These are phyloP conservation scores for Oidiodendron maius DNA, from an alignment of 495 filamentous ascomycete species.

Conservation along the genomic window DNA sequence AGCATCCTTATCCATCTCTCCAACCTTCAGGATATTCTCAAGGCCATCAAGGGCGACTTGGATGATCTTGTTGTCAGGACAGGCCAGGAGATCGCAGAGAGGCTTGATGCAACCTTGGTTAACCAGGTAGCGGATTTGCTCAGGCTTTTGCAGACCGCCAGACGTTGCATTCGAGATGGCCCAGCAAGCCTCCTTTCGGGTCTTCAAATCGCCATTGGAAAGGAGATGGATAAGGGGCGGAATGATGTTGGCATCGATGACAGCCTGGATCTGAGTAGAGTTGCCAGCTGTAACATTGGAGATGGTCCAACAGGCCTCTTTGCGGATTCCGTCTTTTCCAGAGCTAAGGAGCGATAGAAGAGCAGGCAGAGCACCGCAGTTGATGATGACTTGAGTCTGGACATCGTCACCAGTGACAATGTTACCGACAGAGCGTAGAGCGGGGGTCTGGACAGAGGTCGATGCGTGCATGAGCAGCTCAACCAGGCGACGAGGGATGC, in stretches of 20 bases:
- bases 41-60: conserved; percentile 97
- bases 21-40: conserved; percentile 99
- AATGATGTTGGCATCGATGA: conserved; percentile 95
- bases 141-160: conserved; percentile 95
- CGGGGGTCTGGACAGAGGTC: conserved; percentile 96
- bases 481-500: conserved; percentile 93
- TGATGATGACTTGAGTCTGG: conserved; percentile 99
- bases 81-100: conserved; percentile 89
- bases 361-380: conserved; percentile 89
- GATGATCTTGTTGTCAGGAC: conserved; percentile 99
- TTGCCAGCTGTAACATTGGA: conserved; percentile 98
- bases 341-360: conserved; percentile 89
- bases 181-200: conserved; percentile 99
- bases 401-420: conserved; percentile 99
- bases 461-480: conserved; percentile 99
- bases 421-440: conserved; percentile 95
- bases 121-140: conserved; percentile 95
- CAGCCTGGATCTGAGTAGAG: conserved; percentile 93
- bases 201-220: conserved; percentile 97
- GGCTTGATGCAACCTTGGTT: conserved; percentile 93
- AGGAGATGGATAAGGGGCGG: conserved; percentile 93
- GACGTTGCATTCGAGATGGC: conserved; percentile 99
- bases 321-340: conserved; percentile 97
- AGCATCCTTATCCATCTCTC: conserved; percentile 95
- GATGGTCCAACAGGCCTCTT: conserved; percentile 99